Evolutionary conservation across 768 basidiomycete genomes (phyloP), one percentile per base, ranked within the genome.

Genomic region (Steccherinum ochraceum): DNA sequence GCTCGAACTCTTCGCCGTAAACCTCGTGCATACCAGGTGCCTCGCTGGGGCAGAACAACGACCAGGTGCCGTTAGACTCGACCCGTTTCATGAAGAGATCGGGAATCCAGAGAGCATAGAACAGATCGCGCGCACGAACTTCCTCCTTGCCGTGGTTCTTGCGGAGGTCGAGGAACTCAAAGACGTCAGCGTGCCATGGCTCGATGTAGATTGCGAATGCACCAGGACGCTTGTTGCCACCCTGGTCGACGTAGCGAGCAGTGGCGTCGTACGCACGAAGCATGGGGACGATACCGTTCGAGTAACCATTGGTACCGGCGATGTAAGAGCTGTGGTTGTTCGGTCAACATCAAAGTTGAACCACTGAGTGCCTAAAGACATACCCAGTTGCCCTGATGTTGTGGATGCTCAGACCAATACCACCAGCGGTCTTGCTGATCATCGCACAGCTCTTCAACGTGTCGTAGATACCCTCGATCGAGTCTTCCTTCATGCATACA

Each of bases 61-160:
- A 86, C 96, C 96, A 99, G 26, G 95, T 79, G 25, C 72, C 86
- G 53, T 90, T 84, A 2, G 77, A 72, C 66, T 99, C 94, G 26
- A 98, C 93, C 35, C 95, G 91, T 67, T 92, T 91, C 95, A 99
- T 99, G 75, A 98, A 99, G 30, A 98, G 83, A 69, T 98, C 93
- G 5, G 91, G 84, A 54, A 97, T 91, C 96, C 96, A 98, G 26
- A 98, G 82, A 1, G 96, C 95, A 61, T 95, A 97, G 78, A 98
- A 99, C 4, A 98, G 75, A 67, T 98, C 96, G 40, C 95, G 84
- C 13, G 96, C 96, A 54, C 95, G 91, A 25, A 83, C 83, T 70
- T 98, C 94, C 69, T 98, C 96, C 68, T 98, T 98, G 49, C 95
- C 96, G 60, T 97, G 95, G 67, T 99, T 99, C 81, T 98, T 98